Conservation (phyloP, 345 rosid species). For the Hibiscus syriacus region DNA sequence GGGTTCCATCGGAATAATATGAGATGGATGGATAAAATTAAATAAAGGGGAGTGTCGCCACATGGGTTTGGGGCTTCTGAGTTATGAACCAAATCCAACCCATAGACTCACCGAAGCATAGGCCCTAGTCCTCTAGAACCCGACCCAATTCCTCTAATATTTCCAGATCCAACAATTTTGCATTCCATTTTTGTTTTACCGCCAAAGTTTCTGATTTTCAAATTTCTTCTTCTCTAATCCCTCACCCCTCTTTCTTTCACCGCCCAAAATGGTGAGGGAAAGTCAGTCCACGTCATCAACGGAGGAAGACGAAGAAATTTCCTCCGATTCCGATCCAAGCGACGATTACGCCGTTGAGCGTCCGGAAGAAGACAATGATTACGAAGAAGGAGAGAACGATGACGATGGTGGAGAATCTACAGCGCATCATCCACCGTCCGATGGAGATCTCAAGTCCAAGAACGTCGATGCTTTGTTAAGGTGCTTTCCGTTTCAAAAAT, state of each 20-base stretch:
- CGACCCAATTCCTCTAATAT: neutral
- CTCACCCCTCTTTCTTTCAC: neutral
- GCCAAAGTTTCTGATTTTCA: constrained; percentile 17
- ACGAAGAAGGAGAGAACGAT: constrained; percentile 24
- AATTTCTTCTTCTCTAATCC: neutral
- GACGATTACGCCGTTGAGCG: constrained; percentile 34
- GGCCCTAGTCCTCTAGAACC: neutral
- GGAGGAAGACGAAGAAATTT: constrained; percentile 30
- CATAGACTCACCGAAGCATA: neutral
- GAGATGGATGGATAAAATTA: too few relatives aligned
- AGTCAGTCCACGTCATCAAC: constrained; percentile 15
- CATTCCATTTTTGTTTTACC: constrained; percentile 11
- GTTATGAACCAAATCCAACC: neutral
- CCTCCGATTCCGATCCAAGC: constrained; percentile 43
- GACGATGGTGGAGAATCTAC: constrained; percentile 10
- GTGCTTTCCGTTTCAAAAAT: constrained; percentile 23
- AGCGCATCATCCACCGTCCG: constrained; percentile 31
- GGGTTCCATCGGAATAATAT: too few relatives aligned
- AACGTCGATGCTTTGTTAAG: constrained; percentile 88
- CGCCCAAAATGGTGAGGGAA: neutral
- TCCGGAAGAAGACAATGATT: constrained; percentile 25
- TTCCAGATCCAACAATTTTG: neutral
- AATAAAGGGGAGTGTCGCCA: too few relatives aligned
- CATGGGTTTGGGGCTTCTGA: too few relatives aligned
- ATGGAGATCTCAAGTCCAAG: constrained; percentile 67